Percentiles rank a stretch among this genome's conserved stretches.
Conservation (phyloP, 2,329 filamentous ascomycete genomes). For the Phaeosphaeriaceae sp. region DNA sequence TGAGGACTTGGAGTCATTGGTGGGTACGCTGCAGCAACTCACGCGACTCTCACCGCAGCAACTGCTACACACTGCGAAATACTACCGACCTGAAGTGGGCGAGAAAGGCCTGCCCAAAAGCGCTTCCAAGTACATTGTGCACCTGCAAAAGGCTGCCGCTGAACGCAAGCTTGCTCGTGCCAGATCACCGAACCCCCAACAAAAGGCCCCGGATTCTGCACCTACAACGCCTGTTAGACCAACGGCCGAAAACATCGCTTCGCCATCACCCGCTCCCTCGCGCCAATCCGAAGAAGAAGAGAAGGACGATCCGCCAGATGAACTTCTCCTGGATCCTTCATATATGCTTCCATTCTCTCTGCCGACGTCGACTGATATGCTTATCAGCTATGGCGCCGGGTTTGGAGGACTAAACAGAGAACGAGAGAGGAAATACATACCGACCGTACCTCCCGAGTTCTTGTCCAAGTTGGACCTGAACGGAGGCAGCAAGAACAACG, state of each 20-base stretch:
- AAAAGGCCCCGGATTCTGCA: conserved; percentile 39
- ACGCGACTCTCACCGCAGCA: conserved; percentile 85
- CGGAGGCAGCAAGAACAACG: conserved; percentile 44
- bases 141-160: conserved; percentile 77
- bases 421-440: conserved; percentile 92
- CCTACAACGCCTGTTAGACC: conserved; percentile 43
- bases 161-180: conserved; percentile 49
- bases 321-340: conserved; percentile 84
- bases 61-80: conserved; percentile 87
- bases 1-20: conserved; percentile 86
- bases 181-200: conserved; percentile 43
- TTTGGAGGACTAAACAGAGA: conserved; percentile 93
- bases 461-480: conserved; percentile 79
- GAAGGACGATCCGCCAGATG: conserved; percentile 73
- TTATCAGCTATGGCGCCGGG: conserved; percentile 91
- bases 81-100: conserved; percentile 93
- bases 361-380: conserved; percentile 96
- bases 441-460: conserved; percentile 92
- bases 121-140: conserved; percentile 83
- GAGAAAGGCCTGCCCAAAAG: conserved; percentile 91
- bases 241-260: conserved; percentile 27
- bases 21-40: conserved; percentile 88
- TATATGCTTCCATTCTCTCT: conserved; percentile 95
- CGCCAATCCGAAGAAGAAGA: conserved; percentile 59
- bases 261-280: conserved; percentile 43